phyloP scores from a whole-genome alignment of 179 eudicot species.

The Beta lomatogona region DNA sequence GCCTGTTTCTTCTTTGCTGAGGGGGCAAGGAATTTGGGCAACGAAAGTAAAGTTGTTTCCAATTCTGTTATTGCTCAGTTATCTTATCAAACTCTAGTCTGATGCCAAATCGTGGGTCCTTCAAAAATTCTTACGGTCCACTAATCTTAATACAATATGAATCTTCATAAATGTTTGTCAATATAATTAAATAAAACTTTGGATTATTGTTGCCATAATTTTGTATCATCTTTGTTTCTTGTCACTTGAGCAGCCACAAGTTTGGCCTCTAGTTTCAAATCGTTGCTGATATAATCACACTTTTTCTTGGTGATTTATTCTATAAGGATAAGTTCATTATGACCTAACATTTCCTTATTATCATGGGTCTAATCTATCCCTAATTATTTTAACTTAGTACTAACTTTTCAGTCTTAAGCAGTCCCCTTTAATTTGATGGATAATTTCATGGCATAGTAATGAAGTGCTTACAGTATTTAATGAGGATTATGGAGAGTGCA shows the following conservation, averaged over 20 bases:
- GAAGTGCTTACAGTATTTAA: constrained; percentile 11
- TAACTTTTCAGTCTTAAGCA: not conserved
- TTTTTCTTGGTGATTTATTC: not conserved
- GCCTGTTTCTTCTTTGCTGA: not conserved
- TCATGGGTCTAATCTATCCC: constrained; percentile 3
- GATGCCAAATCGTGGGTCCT: constrained; percentile 21
- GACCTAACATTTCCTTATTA: constrained; percentile 10
- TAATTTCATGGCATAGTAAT: not conserved
- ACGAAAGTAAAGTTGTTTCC: constrained; percentile 12
- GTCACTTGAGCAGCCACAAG: constrained; percentile 29
- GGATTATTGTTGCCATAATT: constrained; percentile 16
- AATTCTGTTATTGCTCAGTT: constrained; percentile 5
- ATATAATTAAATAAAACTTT: not conserved
- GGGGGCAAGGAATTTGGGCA: constrained; percentile 1
- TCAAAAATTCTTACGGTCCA: constrained; percentile 18
- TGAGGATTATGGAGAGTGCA: constrained; percentile 13
- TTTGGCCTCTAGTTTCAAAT: constrained; percentile 8
- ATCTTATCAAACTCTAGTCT: constrained; percentile 10
- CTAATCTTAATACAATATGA: constrained; percentile 24
- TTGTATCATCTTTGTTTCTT: constrained; percentile 16
- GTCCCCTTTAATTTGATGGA: constrained; percentile 7
- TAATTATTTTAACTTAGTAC: constrained; percentile 10
- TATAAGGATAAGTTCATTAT: constrained; percentile 18
- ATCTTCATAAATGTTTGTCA: constrained; percentile 18
- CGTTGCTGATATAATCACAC: constrained; percentile 16